These are phyloP conservation scores for Zangia roseola DNA, from an alignment of 768 basidiomycete genomes.

Conservation along the genomic window DNA sequence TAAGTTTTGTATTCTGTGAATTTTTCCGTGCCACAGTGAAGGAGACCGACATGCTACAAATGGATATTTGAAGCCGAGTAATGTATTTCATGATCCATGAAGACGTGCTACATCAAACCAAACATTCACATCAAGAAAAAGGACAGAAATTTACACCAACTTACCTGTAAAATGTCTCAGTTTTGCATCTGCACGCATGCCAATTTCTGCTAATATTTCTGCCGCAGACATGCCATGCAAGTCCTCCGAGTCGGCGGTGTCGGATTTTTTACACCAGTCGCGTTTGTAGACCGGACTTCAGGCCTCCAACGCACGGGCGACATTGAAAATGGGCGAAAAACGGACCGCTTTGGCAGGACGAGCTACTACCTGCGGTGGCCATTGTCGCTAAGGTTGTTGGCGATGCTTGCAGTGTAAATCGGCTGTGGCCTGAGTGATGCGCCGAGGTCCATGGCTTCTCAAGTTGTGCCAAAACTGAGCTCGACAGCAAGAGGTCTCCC, in stretches of 20 bases:
- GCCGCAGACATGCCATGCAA: constrained; percentile 75
- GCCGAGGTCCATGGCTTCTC: constrained; percentile 60
- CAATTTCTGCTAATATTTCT: constrained; percentile 78
- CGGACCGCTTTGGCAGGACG: constrained; percentile 31
- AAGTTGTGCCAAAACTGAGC: constrained; percentile 23
- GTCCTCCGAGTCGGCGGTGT: constrained; percentile 84
- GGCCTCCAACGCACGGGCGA: constrained; percentile 22
- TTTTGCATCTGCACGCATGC: constrained; percentile 67
- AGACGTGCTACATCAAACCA: constrained; percentile 70
- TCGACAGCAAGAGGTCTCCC: constrained; percentile 54
- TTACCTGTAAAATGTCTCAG: constrained; percentile 93
- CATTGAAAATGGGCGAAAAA: constrained; percentile 26
- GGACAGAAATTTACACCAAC: constrained; percentile 20
- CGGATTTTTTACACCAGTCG: constrained; percentile 42
- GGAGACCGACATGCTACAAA: constrained; percentile 83
- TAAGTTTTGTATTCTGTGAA: constrained; percentile 99
- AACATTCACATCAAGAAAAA: constrained; percentile 9
- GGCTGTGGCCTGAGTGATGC: constrained; percentile 26
- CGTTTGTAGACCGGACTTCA: too few relatives aligned
- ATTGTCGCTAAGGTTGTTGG: constrained; percentile 52
- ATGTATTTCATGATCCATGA: background rate
- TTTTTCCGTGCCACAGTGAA: constrained; percentile 98
- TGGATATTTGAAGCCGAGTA: constrained; percentile 8
- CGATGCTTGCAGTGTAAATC: constrained; percentile 30
- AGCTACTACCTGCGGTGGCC: constrained; percentile 60